Evolutionary conservation across 768 basidiomycete species (phyloP).

Genomic region (Stropharia rugosoannulata): DNA sequence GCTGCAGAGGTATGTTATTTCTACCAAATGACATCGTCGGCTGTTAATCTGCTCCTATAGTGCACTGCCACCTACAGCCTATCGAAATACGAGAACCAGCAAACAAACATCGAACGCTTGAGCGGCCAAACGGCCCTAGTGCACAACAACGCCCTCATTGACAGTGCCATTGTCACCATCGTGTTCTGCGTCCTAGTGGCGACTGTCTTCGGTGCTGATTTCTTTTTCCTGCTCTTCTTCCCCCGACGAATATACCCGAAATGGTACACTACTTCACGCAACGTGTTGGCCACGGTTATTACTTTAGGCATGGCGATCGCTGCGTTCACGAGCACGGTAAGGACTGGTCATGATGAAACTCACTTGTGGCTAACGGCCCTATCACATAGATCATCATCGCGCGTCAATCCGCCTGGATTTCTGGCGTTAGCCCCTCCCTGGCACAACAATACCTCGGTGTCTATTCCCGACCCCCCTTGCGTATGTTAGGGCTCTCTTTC

Average conservation of each 20-base stretch:
- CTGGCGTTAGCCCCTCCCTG: constrained; percentile 19
- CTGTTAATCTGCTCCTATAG: constrained; percentile 2
- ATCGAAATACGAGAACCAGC: constrained; percentile 30
- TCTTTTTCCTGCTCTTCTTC: constrained; percentile 36
- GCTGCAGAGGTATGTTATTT: constrained; percentile 29
- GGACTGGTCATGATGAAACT: constrained; percentile 6
- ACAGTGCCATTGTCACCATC: constrained; percentile 27
- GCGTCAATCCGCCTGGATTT: constrained; percentile 20
- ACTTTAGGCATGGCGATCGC: constrained; percentile 26
- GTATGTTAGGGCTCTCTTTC: constrained; percentile 13
- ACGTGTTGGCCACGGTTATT: constrained; percentile 20
- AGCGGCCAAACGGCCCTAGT: constrained; percentile 18
- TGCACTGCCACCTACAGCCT: constrained; percentile 35
- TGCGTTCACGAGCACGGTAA: constrained; percentile 31
- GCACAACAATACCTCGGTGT: constrained; percentile 15
- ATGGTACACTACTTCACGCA: constrained; percentile 28
- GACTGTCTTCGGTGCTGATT: constrained; percentile 34
- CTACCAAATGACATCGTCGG: background rate
- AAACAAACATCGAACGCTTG: constrained; percentile 23
- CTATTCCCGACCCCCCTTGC: constrained; percentile 25
- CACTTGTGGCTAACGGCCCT: background rate
- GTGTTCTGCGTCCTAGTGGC: constrained; percentile 35
- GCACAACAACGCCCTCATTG: constrained; percentile 30
- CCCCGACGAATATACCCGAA: constrained; percentile 27
- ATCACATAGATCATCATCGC: constrained; percentile 26